phyloP scores from a whole-genome alignment of 1,284 basidiomycete species.

The Veloporphyrellus conicus region DNA sequence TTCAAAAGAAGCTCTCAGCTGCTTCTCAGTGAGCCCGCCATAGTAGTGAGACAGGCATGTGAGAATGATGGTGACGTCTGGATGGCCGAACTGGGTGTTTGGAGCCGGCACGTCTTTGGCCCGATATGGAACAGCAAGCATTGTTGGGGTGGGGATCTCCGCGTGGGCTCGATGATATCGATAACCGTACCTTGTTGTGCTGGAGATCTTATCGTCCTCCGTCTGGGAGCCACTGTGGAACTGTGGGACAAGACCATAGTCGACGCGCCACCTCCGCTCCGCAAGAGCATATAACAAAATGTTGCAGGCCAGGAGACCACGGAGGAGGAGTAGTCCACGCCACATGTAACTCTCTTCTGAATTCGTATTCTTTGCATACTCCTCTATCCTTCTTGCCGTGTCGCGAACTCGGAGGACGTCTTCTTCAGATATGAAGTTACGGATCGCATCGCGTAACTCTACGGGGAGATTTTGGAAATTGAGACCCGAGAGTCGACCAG shows the following conservation, averaged over 20 bases:
- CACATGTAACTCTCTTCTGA: slow-evolving; percentile 20
- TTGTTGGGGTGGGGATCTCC: slow-evolving; percentile 17
- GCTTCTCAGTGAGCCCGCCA: slow-evolving; percentile 37
- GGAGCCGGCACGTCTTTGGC: slow-evolving; percentile 36
- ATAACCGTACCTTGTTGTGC: too few relatives aligned
- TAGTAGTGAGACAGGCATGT: slow-evolving; percentile 51
- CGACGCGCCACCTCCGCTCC: slow-evolving; percentile 44
- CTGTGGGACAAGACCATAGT: slow-evolving; percentile 43
- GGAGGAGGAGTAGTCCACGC: slow-evolving; percentile 37
- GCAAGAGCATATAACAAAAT: slow-evolving; percentile 38
- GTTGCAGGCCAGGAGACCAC: slow-evolving; percentile 40
- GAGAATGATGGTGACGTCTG: slow-evolving; percentile 43
- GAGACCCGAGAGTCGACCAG: slow-evolving; percentile 19
- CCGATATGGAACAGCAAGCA: neutral
- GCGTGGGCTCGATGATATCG: too few relatives aligned
- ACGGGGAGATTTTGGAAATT: slow-evolving; percentile 9
- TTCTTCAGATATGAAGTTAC: slow-evolving; percentile 19
- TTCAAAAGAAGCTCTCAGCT: slow-evolving; percentile 39
- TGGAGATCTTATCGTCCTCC: too few relatives aligned
- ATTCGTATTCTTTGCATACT: slow-evolving; percentile 10
- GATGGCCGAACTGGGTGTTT: slow-evolving; percentile 23
- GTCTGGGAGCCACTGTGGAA: too few relatives aligned
- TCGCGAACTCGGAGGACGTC: slow-evolving; percentile 6
- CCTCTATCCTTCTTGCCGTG: slow-evolving; percentile 17
- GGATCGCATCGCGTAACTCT: slow-evolving; percentile 4